Percentiles rank a stretch among this genome's conserved stretches.
phyloP scores from a whole-genome alignment of 148 eudicot genomes.

The Rhododendron henanense region DNA sequence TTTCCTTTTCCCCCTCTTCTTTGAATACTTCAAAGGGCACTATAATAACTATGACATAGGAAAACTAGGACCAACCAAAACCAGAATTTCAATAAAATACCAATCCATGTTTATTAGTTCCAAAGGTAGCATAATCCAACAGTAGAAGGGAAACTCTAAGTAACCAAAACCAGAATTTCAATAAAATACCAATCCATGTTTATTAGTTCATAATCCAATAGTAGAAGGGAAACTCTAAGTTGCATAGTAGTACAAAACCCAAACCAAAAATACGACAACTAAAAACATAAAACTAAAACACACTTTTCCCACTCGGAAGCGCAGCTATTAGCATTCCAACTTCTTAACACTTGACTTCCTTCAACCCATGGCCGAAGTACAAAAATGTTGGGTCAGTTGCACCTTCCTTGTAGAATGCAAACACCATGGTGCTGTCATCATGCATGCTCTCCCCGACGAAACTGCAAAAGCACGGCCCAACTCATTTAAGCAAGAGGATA shows the following conservation, averaged over 20 bases:
- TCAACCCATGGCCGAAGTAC: slow-evolving; percentile 46
- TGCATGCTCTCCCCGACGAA: slow-evolving; percentile 65
- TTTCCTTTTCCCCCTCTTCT: background rate
- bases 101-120: background rate
- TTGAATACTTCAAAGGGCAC: no score
- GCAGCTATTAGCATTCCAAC: background rate
- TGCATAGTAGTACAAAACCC: slow-evolving; percentile 10
- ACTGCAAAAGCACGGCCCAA: slow-evolving; percentile 19
- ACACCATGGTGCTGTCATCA: slow-evolving; percentile 40
- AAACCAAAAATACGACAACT: background rate
- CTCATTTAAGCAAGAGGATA: background rate
- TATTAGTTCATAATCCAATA: background rate
- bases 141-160: background rate
- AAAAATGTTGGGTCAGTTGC: slow-evolving; percentile 51
- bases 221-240: background rate
- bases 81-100: slow-evolving; percentile 5
- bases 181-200: background rate
- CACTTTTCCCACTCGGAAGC: slow-evolving; percentile 14
- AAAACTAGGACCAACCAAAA: background rate
- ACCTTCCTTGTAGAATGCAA: slow-evolving; percentile 56
- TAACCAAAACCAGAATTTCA: slow-evolving; percentile 10
- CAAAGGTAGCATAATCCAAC: background rate
- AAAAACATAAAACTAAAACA: background rate
- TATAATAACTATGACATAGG: background rate
- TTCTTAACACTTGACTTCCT: slow-evolving; percentile 47